Evolutionary conservation across 345 rosid species (phyloP), one percentile per base, ranked within the genome.

Genomic region (Acer yangbiense): DNA sequence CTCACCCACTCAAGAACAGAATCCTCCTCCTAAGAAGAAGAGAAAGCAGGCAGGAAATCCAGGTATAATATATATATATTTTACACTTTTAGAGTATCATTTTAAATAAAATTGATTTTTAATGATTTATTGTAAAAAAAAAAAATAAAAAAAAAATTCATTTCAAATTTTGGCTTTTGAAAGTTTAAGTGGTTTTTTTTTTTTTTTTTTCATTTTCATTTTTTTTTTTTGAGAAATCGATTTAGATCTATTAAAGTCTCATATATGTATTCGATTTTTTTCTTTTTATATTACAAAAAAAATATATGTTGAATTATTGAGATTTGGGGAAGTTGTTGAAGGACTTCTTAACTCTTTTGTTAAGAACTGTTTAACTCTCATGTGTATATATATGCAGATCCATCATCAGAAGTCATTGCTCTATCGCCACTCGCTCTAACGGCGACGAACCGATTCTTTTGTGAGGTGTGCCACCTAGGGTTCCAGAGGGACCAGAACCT

Each of bases 11-110:
- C 83, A 70, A 27, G 67, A 62, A 0, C 76, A 72, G 0, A 80
- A 57, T 1, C 78, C 54, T 6, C 78, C 65, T 20, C 79, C 80
- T 46, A 84, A 78, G 82, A 87, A 71, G 78, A 87, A 75, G 62
- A 81, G 90, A 84, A 87, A 82, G 57, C 82, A 80, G 4, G 83
- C 90, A 2, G 87, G 88, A 63, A 83, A 76, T 69, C 90, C 88
- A 58, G 90, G 90, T 82, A 35, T 35, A 58, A 69, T 7, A 32
- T 16, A 7, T 43, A 7, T 43, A 7, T 43, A 0, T 35, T 8
- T 1, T 35, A 35, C 6, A 4, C 39, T 35, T 35, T 35, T 35
- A 35, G 39, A 35, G 39, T 35, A 35, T 35, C 39, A 35, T 35
- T 35, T 35, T 35, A 35, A 35, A 35, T 35, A 35, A 35, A 35